A percentile compares a stretch with the other conserved stretches of the same genome.
These are phyloP conservation scores for Eutrema yunnanense DNA, from an alignment of 345 rosid species.

Conservation along the genomic window DNA sequence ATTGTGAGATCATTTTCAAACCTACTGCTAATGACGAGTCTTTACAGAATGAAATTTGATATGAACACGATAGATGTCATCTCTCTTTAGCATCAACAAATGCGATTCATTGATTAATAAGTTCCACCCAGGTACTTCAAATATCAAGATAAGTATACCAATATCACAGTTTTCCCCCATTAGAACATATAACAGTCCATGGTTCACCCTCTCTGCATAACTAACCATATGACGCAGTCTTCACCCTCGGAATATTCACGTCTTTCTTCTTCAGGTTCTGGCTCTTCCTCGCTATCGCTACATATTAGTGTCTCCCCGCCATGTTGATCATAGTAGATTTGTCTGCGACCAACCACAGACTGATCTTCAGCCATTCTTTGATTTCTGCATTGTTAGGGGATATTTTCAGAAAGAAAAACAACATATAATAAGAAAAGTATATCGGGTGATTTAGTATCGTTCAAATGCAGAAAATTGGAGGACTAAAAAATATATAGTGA, in stretches of 20 bases:
- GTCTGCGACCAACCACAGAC: constrained; percentile 97
- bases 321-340: constrained; percentile 89
- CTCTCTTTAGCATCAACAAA: constrained; percentile 3
- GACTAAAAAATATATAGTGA: neutral
- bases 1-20: neutral
- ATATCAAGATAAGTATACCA: neutral
- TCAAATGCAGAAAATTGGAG: neutral
- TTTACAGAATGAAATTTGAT: neutral
- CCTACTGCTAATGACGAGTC: neutral
- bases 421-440: constrained; percentile 18
- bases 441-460: neutral
- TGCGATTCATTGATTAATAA: neutral
- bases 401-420: constrained; percentile 35
- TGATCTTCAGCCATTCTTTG: constrained; percentile 99
- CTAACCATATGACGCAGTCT: constrained; percentile 80
- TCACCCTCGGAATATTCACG: constrained; percentile 77
- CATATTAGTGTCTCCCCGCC: constrained; percentile 94
- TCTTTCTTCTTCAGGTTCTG: constrained; percentile 72
- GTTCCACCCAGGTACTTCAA: neutral
- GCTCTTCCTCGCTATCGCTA: constrained; percentile 93
- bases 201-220: constrained; percentile 2
- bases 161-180: neutral
- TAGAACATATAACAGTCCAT: neutral
- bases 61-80: neutral
- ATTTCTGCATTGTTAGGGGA: constrained; percentile 61